Evolutionary conservation across 768 basidiomycete species (phyloP), one percentile per base, ranked within the genome.

Genomic region (Crepidotus variabilis): DNA sequence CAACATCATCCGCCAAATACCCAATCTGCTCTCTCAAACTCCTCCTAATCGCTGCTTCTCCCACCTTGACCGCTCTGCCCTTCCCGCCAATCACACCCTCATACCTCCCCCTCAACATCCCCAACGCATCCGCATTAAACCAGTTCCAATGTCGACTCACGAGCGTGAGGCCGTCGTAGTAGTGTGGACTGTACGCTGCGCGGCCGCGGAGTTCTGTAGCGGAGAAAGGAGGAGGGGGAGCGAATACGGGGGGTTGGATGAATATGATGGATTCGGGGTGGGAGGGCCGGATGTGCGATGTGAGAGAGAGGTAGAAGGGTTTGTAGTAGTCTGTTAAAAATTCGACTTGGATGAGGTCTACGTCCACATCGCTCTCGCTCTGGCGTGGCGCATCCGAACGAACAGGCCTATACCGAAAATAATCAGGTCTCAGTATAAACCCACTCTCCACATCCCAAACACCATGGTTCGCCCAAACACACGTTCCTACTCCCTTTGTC

Each of bases 101-200:
- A 66, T 96, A 89, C 63, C 89, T 89, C 8, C 93, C 92, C 18
- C 96, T 77, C 33, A 99, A 71, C n/a, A 98, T 67, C 1, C 96
- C 97, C 0, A 99, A 73, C 1, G 95, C 94, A 70, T 98, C 94
- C 1, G 93, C 94, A 63, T 98, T 98, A 79, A 93, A 90, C 86
- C 88, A 88, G 67, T 94, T 88, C 92, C 91, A 94, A 64, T 94
- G 92, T 34, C 92, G 79, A 33, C 91, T 90, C n/a, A 98, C 77
- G 43, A 98, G 81, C 0, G 96, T 98, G 39, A 98, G 75, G 1
- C 95, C 95, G 63, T 98, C 95, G 65, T 98, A 98, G 69, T 94
- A 98, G 69, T 98, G 96, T 0, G 86, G 78, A 3, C 89, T 86
- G 61, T 91, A 88, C 32, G 75, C 83, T 24, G 80, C 86, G 1